These are phyloP conservation scores for Lumnitzera littorea DNA, from an alignment of 345 rosid species.

Conservation along the genomic window DNA sequence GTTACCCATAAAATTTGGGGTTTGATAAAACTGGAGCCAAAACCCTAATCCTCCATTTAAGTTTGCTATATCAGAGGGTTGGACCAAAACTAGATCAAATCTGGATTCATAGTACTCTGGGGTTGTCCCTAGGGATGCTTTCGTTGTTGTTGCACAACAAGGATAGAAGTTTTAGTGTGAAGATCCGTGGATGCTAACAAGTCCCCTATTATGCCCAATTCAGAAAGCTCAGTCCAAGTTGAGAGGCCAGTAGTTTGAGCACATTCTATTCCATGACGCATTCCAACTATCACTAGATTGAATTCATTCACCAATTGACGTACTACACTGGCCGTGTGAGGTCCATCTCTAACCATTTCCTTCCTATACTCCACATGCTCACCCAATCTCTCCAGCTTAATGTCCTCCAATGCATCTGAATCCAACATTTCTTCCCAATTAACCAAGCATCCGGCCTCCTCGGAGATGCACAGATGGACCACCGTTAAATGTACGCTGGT, in stretches of 20 bases:
- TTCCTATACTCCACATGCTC: slow-evolving; percentile 14
- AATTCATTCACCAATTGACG: slow-evolving; percentile 21
- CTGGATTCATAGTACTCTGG: no score
- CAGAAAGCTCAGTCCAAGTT: slow-evolving; percentile 61
- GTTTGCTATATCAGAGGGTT: no score
- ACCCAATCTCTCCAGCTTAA: slow-evolving; percentile 5
- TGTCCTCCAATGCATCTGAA: slow-evolving; percentile 19
- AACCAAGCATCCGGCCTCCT: background rate
- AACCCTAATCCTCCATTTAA: no score
- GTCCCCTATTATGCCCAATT: slow-evolving; percentile 64
- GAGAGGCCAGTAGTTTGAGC: slow-evolving; percentile 34
- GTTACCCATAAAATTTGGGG: no score
- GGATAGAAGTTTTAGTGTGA: slow-evolving; percentile 27
- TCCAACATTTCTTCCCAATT: slow-evolving; percentile 37
- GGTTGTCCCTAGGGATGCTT: background rate
- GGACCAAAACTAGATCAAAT: no score
- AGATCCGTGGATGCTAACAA: slow-evolving; percentile 51
- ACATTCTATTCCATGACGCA: slow-evolving; percentile 22
- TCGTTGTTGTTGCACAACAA: slow-evolving; percentile 53
- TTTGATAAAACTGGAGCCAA: no score
- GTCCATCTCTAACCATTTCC: slow-evolving; percentile 32
- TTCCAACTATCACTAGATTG: slow-evolving; percentile 48
- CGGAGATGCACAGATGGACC: slow-evolving; percentile 11
- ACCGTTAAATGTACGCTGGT: slow-evolving; percentile 23
- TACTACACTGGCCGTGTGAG: slow-evolving; percentile 20